These are phyloP conservation scores for Septoria linicola DNA, from an alignment of 2,329 filamentous ascomycete genomes.

Conservation along the genomic window DNA sequence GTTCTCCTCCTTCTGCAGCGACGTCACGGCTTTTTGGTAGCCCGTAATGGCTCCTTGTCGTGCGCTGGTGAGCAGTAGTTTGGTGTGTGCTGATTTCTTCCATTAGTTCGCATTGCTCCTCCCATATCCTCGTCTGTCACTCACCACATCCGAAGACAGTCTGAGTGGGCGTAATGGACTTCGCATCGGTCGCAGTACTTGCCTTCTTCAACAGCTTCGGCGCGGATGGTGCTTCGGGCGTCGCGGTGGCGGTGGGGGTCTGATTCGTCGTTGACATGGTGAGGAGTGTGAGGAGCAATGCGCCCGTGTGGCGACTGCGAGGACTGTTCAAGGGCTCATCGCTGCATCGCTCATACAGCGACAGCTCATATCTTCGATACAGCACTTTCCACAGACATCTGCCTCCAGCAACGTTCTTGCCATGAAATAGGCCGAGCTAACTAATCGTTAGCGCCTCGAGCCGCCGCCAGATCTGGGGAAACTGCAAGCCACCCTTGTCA, in stretches of 20 bases:
- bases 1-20: conserved; percentile 68
- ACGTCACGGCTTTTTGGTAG: conserved; percentile 69
- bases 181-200: conserved; percentile 31
- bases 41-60: conserved; percentile 68
- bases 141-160: conserved; percentile 26
- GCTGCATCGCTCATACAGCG: not conserved
- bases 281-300: not conserved
- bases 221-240: conserved; percentile 38
- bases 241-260: conserved; percentile 40
- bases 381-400: not conserved
- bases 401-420: conserved; percentile 1
- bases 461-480: not conserved
- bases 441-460: not conserved
- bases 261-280: conserved; percentile 37
- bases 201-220: conserved; percentile 44
- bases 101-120: conserved; percentile 32
- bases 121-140: not conserved
- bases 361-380: not conserved
- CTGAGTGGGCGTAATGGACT: conserved; percentile 40
- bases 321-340: not conserved
- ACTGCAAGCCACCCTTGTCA: conserved; percentile 6
- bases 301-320: not conserved
- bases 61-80: conserved; percentile 64
- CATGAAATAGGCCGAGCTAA: conserved; percentile 1
- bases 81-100: conserved; percentile 63